These are phyloP conservation scores for Rubia yunnanensis DNA, from an alignment of 257 asterid genomes.

Conservation along the genomic window DNA sequence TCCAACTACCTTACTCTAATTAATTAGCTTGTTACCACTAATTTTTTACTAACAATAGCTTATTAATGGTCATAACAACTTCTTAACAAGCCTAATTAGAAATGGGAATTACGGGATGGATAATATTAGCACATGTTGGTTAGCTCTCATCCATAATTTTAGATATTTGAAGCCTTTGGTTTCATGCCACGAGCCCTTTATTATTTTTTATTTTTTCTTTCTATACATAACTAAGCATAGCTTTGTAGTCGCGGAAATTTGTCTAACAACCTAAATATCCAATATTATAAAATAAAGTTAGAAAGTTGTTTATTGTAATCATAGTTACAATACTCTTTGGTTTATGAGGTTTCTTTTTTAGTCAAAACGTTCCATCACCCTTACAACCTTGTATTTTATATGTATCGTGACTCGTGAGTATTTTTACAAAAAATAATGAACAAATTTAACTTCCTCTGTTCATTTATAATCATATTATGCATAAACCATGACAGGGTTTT, in stretches of 20 bases:
- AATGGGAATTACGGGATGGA: background rate
- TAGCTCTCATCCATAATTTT: background rate
- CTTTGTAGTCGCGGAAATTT: background rate
- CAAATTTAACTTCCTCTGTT: too few species aligned
- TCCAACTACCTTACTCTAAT: conserved; percentile 16
- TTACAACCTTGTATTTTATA: too few species aligned
- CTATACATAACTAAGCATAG: background rate
- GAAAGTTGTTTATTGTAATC: background rate
- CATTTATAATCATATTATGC: too few species aligned
- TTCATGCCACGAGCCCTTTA: too few species aligned
- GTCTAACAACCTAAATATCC: background rate
- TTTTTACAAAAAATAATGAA: too few species aligned
- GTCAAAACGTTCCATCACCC: too few species aligned
- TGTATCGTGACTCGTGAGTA: too few species aligned
- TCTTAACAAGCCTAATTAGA: background rate
- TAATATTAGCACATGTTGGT: background rate
- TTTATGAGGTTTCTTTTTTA: too few species aligned
- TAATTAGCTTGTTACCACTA: background rate
- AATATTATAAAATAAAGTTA: too few species aligned
- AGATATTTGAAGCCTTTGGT: background rate
- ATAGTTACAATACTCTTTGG: too few species aligned
- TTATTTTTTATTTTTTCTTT: too few species aligned
- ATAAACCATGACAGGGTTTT: too few species aligned
- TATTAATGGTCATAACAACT: background rate
- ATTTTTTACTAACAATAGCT: background rate